A percentile compares a stretch with the other conserved stretches of the same genome.
Conservation (phyloP, 1,139 yeast species). For the Chernovozyma aurita region DNA sequence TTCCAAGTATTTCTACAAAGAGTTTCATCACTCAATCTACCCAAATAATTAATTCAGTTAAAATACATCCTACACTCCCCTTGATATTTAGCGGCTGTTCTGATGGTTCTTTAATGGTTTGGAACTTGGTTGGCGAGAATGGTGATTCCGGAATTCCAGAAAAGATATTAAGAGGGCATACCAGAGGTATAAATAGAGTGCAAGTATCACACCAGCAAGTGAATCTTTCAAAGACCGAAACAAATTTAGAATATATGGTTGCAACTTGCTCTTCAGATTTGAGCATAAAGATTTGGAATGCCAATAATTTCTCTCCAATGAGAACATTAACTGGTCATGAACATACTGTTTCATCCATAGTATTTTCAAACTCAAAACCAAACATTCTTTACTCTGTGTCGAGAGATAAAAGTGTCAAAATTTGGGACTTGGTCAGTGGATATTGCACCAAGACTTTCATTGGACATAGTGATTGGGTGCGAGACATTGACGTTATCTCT, state of each 20-base stretch:
- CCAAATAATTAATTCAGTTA: constrained; percentile 57
- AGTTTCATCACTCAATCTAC: constrained; percentile 50
- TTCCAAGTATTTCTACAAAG: constrained; percentile 55
- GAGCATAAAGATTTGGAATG: constrained; percentile 68
- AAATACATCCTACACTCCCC: constrained; percentile 73
- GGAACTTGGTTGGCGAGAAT: constrained; percentile 59
- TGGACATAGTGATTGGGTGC: constrained; percentile 90
- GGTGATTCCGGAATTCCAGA: constrained; percentile 58
- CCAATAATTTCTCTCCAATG: constrained; percentile 47
- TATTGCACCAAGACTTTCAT: constrained; percentile 60
- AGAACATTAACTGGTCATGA: constrained; percentile 85
- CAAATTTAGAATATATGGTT: constrained; percentile 18
- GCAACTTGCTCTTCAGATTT: constrained; percentile 76
- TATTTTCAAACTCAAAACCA: constrained; percentile 42
- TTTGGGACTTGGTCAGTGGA: constrained; percentile 77
- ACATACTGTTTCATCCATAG: constrained; percentile 71
- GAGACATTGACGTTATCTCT: constrained; percentile 48
- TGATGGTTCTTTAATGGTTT: constrained; percentile 69
- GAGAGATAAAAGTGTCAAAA: constrained; percentile 65
- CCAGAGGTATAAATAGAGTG: constrained; percentile 63
- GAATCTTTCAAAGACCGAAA: constrained; percentile 27
- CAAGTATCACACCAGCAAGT: constrained; percentile 44
- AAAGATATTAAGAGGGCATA: constrained; percentile 68
- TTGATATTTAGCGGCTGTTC: constrained; percentile 63
- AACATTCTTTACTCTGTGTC: constrained; percentile 62